Evolutionary conservation across 73 alveolate genomes (phyloP).

Genomic region (Breviolum minutum): DNA sequence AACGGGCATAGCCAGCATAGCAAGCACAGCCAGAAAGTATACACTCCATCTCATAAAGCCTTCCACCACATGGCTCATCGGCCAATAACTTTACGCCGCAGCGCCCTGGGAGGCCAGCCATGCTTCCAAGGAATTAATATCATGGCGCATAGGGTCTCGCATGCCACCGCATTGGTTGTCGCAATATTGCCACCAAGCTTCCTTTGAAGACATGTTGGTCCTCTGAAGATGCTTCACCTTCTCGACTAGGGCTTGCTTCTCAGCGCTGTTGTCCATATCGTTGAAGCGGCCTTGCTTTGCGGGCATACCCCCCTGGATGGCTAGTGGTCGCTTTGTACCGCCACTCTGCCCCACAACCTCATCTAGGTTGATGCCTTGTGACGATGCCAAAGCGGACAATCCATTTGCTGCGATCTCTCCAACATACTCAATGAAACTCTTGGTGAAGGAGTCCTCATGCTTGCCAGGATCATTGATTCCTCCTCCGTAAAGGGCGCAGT

Average conservation of each 20-base stretch:
- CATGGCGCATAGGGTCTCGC: constrained; percentile 92
- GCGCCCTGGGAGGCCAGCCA: constrained; percentile 19
- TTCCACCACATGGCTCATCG: neutral
- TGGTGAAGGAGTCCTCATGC: constrained; percentile 75
- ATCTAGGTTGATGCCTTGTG: constrained; percentile 92
- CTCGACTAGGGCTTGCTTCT: constrained; percentile 68
- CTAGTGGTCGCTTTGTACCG: constrained; percentile 19
- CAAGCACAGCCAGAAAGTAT: too few species aligned
- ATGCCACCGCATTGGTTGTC: constrained; percentile 81
- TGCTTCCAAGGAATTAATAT: constrained; percentile 39
- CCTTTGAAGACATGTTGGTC: constrained; percentile 63
- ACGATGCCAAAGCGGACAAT: constrained; percentile 68
- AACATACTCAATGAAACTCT: constrained; percentile 55
- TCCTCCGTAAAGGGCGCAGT: constrained; percentile 84
- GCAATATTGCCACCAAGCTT: constrained; percentile 81
- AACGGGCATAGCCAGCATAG: too few species aligned
- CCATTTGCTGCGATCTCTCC: constrained; percentile 93
- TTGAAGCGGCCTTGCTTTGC: constrained; percentile 45
- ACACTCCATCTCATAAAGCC: neutral
- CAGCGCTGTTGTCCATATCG: constrained; percentile 24
- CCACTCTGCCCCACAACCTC: constrained; percentile 33
- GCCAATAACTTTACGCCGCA: too few species aligned
- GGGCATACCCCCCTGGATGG: neutral
- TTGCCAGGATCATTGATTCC: constrained; percentile 71
- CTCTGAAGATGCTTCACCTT: constrained; percentile 83